These are phyloP conservation scores for Penicillium lividum DNA, from an alignment of 495 filamentous ascomycete genomes.

Conservation along the genomic window DNA sequence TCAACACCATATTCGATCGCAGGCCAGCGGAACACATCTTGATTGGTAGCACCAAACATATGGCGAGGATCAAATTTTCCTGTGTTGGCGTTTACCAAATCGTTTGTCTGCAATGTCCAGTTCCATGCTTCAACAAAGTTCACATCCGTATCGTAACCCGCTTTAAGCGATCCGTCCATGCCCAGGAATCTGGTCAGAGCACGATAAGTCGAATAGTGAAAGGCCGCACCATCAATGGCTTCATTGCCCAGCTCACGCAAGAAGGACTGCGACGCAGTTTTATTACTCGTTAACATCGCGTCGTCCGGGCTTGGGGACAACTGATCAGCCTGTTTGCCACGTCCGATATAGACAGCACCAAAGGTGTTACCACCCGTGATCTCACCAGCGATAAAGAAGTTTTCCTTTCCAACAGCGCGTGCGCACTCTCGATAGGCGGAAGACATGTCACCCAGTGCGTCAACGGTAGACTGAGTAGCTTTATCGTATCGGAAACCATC, in stretches of 20 bases:
- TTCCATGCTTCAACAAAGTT: conserved; percentile 63
- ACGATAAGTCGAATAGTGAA: conserved; percentile 71
- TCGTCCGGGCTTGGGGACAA: conserved; percentile 38
- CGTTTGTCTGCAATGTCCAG: conserved; percentile 60
- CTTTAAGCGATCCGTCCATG: conserved; percentile 60
- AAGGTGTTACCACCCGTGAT: conserved; percentile 65
- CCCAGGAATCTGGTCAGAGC: conserved; percentile 65
- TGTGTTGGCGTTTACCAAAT: conserved; percentile 64
- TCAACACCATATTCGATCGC: conserved; percentile 60
- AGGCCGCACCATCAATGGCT: conserved; percentile 66
- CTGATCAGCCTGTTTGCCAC: conserved; percentile 58
- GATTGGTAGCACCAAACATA: conserved; percentile 69
- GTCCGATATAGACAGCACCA: conserved; percentile 65
- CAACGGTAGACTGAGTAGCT: conserved; percentile 63
- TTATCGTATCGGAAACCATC: conserved; percentile 73
- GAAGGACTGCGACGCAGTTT: conserved; percentile 49
- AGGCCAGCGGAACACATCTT: conserved; percentile 79
- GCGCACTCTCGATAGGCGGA: conserved; percentile 57
- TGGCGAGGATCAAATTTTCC: conserved; percentile 70
- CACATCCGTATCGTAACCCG: conserved; percentile 57
- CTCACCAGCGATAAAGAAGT: conserved; percentile 67
- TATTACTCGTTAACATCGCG: conserved; percentile 48
- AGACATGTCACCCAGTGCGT: conserved; percentile 61
- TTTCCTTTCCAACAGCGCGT: conserved; percentile 53
- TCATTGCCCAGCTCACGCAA: conserved; percentile 57